These are phyloP conservation scores for Kodamaea sp. DNA, from an alignment of 1,139 yeast genomes.

Conservation along the genomic window DNA sequence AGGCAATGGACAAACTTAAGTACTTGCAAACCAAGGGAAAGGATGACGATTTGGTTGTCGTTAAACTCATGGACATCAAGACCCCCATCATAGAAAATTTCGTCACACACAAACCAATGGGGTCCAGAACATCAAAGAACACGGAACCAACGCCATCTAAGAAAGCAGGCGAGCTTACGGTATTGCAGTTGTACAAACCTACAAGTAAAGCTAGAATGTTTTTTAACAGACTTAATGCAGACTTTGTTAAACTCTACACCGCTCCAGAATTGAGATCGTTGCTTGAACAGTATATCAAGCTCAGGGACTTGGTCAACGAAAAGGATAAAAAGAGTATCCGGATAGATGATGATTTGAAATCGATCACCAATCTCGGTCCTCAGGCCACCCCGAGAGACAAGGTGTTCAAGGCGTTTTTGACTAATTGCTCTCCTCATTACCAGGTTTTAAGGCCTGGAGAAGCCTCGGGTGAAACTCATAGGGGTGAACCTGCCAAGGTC, in stretches of 20 bases:
- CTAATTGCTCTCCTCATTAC: slow-evolving; percentile 59
- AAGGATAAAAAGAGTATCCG: slow-evolving; percentile 51
- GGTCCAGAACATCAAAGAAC: slow-evolving; percentile 16
- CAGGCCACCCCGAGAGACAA: slow-evolving; percentile 50
- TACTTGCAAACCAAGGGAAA: slow-evolving; percentile 71
- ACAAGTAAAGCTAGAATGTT: slow-evolving; percentile 50
- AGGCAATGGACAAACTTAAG: slow-evolving; percentile 77
- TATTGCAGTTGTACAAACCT: slow-evolving; percentile 55
- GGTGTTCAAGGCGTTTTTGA: slow-evolving; percentile 49
- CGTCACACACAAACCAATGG: slow-evolving; percentile 58
- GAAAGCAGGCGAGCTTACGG: slow-evolving; percentile 30
- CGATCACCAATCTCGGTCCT: slow-evolving; percentile 25
- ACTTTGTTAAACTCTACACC: slow-evolving; percentile 46
- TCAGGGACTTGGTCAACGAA: slow-evolving; percentile 46
- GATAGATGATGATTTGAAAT: slow-evolving; percentile 49
- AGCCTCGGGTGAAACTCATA: slow-evolving; percentile 40
- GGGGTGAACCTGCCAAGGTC: slow-evolving; percentile 71
- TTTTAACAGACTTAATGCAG: slow-evolving; percentile 45
- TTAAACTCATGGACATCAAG: slow-evolving; percentile 46
- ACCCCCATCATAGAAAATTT: slow-evolving; percentile 57
- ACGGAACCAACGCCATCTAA: slow-evolving; percentile 21
- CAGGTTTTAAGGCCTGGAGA: slow-evolving; percentile 53
- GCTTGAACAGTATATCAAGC: slow-evolving; percentile 57
- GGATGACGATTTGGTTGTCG: slow-evolving; percentile 68
- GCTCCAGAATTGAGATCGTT: slow-evolving; percentile 53